Base-by-base conservation (phyloP, 129 eudicot genomes). In the Glebionis coronaria region DNA sequence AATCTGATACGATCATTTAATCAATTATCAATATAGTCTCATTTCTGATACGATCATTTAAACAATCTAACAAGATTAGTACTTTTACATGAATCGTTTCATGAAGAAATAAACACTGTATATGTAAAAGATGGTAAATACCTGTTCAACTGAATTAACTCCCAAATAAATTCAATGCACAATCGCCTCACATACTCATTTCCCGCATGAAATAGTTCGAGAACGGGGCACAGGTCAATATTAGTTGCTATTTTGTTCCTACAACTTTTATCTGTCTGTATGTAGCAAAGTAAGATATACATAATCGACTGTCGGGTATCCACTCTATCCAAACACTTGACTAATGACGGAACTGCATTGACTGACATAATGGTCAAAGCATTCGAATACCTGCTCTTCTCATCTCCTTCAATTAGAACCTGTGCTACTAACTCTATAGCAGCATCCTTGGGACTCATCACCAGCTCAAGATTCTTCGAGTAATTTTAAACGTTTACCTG, bases 151-250 rank as follows among this genome's bases (percentile, higher is more conserved):
- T 79, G 90, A 71, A 85, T 87, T 50, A 89, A 79, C 84, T 89
- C 96, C 20, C 66, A 76, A 8, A 89, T 83, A 81, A 89, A 81
- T 20, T 89, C 90, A 73, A 89, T 77, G 81, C 96, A 89, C 61
- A 80, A 61, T 67, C 90, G 93, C 72, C 84, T 81, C 35, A 74
- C 79, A 42, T 71, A 59, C 50, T 85, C 93, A 45, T 81, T 78
- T 83, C 96, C 96, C 65, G 81, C 84, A 79, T 89, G 93, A 81
- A 89, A 85, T 27, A 89, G 42, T 64, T 89, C 93, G 74, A 89
- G 93, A 82, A 89, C 85, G 20, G 82, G 90, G 67, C 80, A 79
- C 65, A 79, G 67, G 60, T 89, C 90, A 16, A 89, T 74, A 65
- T 78, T 76, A 68, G 67, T 83, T 12, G 96, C 90, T 46, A 89